Evolutionary conservation across 352 stramenopile genomes (phyloP).

Genomic region (Globisporangium uncinulatum): DNA sequence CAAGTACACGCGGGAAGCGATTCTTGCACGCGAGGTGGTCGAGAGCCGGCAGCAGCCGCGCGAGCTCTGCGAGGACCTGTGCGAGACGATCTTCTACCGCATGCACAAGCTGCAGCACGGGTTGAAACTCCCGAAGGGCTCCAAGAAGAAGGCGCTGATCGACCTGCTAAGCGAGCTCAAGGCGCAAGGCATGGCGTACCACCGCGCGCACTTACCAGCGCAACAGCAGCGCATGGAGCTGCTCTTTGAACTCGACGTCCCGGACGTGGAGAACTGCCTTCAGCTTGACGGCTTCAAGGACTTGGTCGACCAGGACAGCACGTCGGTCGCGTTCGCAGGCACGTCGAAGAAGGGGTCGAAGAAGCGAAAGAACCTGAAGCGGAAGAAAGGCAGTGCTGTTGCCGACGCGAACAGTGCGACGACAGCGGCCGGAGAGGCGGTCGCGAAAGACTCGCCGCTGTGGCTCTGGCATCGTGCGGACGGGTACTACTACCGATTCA

Average conservation of each 20-base stretch:
- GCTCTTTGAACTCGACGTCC: slow-evolving; percentile 79
- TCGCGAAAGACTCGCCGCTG: slow-evolving; percentile 50
- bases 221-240: slow-evolving; percentile 79
- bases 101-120: slow-evolving; percentile 83
- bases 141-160: slow-evolving; percentile 97
- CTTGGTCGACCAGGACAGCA: slow-evolving; percentile 25
- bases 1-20: slow-evolving; percentile 69
- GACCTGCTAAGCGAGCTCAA: slow-evolving; percentile 92
- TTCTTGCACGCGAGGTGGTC: slow-evolving; percentile 57
- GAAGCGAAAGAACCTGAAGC: slow-evolving; percentile 24
- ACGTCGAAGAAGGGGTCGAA: slow-evolving; percentile 17
- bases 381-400: slow-evolving; percentile 23
- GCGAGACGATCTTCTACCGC: slow-evolving; percentile 93
- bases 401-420: slow-evolving; percentile 6
- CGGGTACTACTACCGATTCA: slow-evolving; percentile 87
- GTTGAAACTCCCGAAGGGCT: slow-evolving; percentile 87
- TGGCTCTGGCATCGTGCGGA: slow-evolving; percentile 85
- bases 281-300: slow-evolving; percentile 57
- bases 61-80: slow-evolving; percentile 85
- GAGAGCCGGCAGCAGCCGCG: slow-evolving; percentile 62
- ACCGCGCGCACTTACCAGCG: slow-evolving; percentile 63
- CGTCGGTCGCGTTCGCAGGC: slow-evolving; percentile 4
- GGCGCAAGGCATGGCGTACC: slow-evolving; percentile 74
- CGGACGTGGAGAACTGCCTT: slow-evolving; percentile 78
- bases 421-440: slow-evolving; percentile 1